Base-by-base conservation (phyloP, 441 rosid species). In the Adansonia gregorii region DNA sequence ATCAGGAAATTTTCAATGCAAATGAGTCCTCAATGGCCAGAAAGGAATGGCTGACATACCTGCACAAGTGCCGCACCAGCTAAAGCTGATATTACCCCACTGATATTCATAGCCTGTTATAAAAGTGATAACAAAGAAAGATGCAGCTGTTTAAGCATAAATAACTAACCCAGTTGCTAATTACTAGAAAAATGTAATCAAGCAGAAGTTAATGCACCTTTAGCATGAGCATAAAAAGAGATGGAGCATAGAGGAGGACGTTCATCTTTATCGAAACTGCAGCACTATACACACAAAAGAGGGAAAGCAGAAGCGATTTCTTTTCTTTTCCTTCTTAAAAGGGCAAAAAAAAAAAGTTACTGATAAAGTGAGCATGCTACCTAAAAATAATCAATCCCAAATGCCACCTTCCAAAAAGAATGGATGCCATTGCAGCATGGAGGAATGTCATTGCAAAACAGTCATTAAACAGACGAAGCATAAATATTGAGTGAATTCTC, bases 231-330 rank as follows among this genome's bases (percentile, higher is more conserved):
- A 94, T 89, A 56, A 92, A 83, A 80, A 94, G 82, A 68, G 99
- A 83, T 3, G 98, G 97, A 79, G 99, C 98, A 89, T 82, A 91
- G 65, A 95, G 89, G 67, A 95, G 97, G 27, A 92, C 93, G 83
- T 94, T 95, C 99, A 95, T 94, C 89, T 94, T 95, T 76, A 94
- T 77, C 9, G 97, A 92, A 78, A 95, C 97, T 69, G 95, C 98
- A 15, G 78, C 87, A 79, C 99, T 95, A 75, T 69, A 79, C 46
- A 24, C 27, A 76, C 61, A 67, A 72, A 43, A 63, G 63, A 70
- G 48, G 64, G 51, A 75, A 68, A 73, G 71, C 79, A 64, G 46
- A 76, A 76, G 17, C 52, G 67, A 69, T 20, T 76, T 65, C 65
- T 77, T 66, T 68, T 64, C 61, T 80, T 19, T 64, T 72, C 39